A percentile compares a stretch with the other conserved stretches of the same genome.
phyloP scores from a whole-genome alignment of 768 basidiomycete species.

The Punctularia strigosozonata region DNA sequence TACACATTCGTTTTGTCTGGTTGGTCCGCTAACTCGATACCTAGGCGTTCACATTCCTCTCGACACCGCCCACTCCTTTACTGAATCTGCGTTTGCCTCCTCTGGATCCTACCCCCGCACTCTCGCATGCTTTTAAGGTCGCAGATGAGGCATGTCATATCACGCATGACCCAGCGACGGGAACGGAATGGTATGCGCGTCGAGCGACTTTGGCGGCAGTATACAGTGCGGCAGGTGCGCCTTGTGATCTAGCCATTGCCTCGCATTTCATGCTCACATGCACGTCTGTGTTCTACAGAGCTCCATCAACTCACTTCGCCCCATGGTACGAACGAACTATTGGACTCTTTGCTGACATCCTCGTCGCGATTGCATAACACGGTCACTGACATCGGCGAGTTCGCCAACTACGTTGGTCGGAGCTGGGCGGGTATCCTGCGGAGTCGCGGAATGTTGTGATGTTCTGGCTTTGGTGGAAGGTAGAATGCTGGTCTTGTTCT shows the following conservation, averaged over 20 bases:
- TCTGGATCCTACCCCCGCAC: conserved; percentile 46
- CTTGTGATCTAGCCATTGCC: neutral
- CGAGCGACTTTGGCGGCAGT: conserved; percentile 54
- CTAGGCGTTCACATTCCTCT: conserved; percentile 65
- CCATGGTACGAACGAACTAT: conserved; percentile 48
- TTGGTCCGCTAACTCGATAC: neutral
- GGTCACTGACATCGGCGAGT: conserved; percentile 41
- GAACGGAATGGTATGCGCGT: conserved; percentile 52
- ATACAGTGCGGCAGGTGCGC: conserved; percentile 59
- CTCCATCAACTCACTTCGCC: conserved; percentile 78
- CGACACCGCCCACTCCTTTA: conserved; percentile 36
- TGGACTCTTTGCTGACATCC: conserved; percentile 48
- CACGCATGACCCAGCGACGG: conserved; percentile 7
- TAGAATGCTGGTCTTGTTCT: no score
- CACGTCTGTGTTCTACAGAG: conserved; percentile 27
- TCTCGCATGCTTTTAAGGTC: conserved; percentile 48
- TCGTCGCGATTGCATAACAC: conserved; percentile 32
- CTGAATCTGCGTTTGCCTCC: conserved; percentile 37
- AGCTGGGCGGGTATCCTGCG: conserved; percentile 67
- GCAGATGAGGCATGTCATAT: conserved; percentile 64
- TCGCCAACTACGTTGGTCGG: conserved; percentile 46
- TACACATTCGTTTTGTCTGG: neutral
- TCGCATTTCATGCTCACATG: neutral
- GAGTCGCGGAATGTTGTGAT: conserved; percentile 46
- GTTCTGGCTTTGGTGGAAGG: no score